Evolutionary conservation across 768 basidiomycete species (phyloP).

Genomic region (Chalciporus piperatus): DNA sequence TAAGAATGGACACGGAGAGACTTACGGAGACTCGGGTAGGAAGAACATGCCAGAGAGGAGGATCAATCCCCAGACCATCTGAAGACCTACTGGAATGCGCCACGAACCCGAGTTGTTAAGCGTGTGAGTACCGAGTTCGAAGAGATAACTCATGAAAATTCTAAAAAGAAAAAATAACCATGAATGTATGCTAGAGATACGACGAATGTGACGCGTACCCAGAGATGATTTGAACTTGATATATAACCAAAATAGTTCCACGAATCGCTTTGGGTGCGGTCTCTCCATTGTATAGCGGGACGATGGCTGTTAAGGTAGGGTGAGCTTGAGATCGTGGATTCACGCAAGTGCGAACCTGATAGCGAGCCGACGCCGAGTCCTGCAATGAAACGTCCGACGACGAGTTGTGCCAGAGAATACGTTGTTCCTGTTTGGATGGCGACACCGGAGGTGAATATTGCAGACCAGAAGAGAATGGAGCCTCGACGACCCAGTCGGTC

Average conservation of each 20-base stretch:
- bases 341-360: constrained; percentile 45
- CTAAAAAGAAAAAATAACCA: constrained; percentile 32
- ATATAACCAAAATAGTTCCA: constrained; percentile 69
- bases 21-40: constrained; percentile 76
- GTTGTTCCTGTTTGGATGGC: constrained; percentile 68
- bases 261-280: constrained; percentile 73
- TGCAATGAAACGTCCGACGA: constrained; percentile 70
- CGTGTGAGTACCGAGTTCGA: constrained; percentile 64
- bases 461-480: constrained; percentile 75
- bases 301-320: constrained; percentile 38
- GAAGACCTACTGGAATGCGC: constrained; percentile 73
- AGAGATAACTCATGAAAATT: constrained; percentile 68
- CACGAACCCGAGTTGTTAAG: constrained; percentile 62
- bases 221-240: constrained; percentile 74
- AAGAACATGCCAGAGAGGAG: constrained; percentile 70
- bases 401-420: constrained; percentile 60
- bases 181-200: background rate
- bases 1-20: constrained; percentile 3
- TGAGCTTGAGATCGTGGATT: constrained; percentile 1
- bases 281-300: constrained; percentile 76
- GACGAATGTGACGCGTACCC: constrained; percentile 42
- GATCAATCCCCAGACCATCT: constrained; percentile 66
- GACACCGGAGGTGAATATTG: constrained; percentile 66
- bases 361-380: constrained; percentile 77
- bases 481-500: constrained; percentile 70